Base-by-base conservation (phyloP, 1,284 basidiomycete genomes). In the Pterulicium gracile region DNA sequence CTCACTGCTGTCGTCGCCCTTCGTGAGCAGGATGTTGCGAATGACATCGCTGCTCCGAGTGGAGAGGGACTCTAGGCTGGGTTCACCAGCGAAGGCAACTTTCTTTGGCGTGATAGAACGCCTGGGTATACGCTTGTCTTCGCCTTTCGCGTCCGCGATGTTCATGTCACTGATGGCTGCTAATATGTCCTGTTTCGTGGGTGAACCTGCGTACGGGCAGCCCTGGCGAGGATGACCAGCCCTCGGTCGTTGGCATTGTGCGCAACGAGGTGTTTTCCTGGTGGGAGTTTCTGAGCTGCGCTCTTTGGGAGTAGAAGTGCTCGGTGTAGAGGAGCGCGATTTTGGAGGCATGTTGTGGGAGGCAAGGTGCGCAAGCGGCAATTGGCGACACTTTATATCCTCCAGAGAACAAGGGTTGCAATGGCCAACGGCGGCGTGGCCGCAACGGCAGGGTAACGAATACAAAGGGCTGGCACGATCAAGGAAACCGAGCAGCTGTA, bases 191-290 rank as follows among this genome's bases (percentile, higher is more conserved):
- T 21, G 46, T 34, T 43, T 13, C 22, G 52, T 52, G 15, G 56
- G 47, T 2, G 55, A 53, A 4, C 51, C 40, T 1, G 53, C 53
- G 22, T 56, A 57, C 0, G 63, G 63, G 49, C 66, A 68, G 1
- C 64, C 65, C 0, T 62, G 61, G 15, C 61, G 59, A 4, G 63
- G 63, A 41, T 66, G 66, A 0, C 62, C 63, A 2, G 50, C 52
- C 24, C 62, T 57, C 0, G 63, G 62, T 3, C 55, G 58, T 41
- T 56, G 55, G 47, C 64, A 66, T 32, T 57, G 54, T 32, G 52
- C 56, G 49, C 66, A 67, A 23, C 55, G 63, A 20, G 60, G 60
- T 3, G 50, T 45, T 1, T 62, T 61, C 17, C 63, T 7, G 7
- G 27, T 7, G n/a, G 27, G 7, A 32, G 27, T 32, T 7, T 32